phyloP scores from a whole-genome alignment of 2,329 filamentous ascomycete genomes.

The Myriosclerotinia curreyana region DNA sequence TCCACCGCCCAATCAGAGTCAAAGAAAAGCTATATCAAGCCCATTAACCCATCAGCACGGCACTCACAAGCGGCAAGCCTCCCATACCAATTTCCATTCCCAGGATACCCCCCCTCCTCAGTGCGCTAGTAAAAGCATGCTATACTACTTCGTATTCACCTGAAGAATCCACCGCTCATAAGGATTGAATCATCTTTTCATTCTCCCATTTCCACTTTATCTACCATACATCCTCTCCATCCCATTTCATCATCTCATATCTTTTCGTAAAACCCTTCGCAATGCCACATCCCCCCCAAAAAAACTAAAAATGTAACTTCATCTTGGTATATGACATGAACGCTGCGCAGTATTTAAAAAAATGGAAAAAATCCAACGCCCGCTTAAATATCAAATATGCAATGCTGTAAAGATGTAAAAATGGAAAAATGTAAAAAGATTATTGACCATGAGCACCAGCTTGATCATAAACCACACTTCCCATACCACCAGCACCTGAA shows the following conservation, averaged over 20 bases:
- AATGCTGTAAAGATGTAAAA: background rate
- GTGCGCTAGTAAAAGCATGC: too few relatives aligned
- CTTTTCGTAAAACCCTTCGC: background rate
- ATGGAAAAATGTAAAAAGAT: background rate
- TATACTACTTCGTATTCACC: too few relatives aligned
- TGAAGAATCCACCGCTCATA: background rate
- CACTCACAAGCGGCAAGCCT: too few relatives aligned
- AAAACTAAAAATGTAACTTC: background rate
- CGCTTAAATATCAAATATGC: background rate
- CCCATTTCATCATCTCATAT: background rate
- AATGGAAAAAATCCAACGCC: background rate
- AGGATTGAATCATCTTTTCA: background rate
- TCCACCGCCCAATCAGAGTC: too few relatives aligned
- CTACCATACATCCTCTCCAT: background rate
- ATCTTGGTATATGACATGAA: constrained; percentile 10
- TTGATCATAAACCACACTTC: constrained; percentile 27
- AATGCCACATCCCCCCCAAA: background rate
- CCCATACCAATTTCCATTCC: too few relatives aligned
- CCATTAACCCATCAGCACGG: too few relatives aligned
- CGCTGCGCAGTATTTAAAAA: background rate
- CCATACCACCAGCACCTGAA: constrained; percentile 21
- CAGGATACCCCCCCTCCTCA: too few relatives aligned
- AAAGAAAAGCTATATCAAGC: too few relatives aligned
- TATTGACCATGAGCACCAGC: constrained; percentile 31
- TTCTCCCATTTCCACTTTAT: background rate